Evolutionary conservation across 352 stramenopile genomes (phyloP).

Genomic region (Phytophthora cryptogea): DNA sequence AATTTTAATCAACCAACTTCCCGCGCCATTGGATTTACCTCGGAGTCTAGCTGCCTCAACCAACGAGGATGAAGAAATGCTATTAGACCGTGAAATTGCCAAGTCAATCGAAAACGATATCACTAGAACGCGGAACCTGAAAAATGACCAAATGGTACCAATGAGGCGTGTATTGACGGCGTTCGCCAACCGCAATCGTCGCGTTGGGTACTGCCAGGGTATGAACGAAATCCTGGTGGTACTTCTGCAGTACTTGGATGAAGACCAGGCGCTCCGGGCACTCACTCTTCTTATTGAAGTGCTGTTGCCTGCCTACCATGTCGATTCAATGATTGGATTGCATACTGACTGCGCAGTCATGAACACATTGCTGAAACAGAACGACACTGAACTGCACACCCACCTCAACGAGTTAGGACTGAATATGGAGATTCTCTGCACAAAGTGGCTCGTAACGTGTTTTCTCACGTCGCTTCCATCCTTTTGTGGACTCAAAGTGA

Average conservation of each 20-base stretch:
- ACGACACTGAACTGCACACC: conserved; percentile 71
- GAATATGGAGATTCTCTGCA: conserved; percentile 90
- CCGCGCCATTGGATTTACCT: conserved; percentile 42
- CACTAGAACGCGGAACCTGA: conserved; percentile 62
- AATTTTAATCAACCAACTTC: conserved; percentile 58
- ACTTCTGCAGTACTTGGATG: conserved; percentile 71
- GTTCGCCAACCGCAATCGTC: conserved; percentile 76
- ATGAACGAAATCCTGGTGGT: conserved; percentile 88
- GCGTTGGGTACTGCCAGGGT: conserved; percentile 83
- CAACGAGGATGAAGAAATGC: conserved; percentile 44
- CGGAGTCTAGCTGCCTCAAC: conserved; percentile 29
- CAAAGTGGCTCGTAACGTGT: conserved; percentile 88
- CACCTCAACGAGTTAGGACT: conserved; percentile 75
- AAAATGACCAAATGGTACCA: conserved; percentile 49
- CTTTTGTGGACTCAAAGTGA: conserved; percentile 75
- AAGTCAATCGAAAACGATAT: conserved; percentile 88
- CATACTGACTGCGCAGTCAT: conserved; percentile 86
- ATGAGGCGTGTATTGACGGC: conserved; percentile 75
- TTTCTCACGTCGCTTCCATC: conserved; percentile 77
- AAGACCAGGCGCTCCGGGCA: conserved; percentile 59
- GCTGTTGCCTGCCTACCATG: conserved; percentile 77
- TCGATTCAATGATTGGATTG: conserved; percentile 85
- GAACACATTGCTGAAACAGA: conserved; percentile 78
- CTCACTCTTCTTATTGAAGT: conserved; percentile 78
- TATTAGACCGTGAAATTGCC: conserved; percentile 67